phyloP scores from a whole-genome alignment of 2,329 filamentous ascomycete species.

The Colletotrichum limetticola region DNA sequence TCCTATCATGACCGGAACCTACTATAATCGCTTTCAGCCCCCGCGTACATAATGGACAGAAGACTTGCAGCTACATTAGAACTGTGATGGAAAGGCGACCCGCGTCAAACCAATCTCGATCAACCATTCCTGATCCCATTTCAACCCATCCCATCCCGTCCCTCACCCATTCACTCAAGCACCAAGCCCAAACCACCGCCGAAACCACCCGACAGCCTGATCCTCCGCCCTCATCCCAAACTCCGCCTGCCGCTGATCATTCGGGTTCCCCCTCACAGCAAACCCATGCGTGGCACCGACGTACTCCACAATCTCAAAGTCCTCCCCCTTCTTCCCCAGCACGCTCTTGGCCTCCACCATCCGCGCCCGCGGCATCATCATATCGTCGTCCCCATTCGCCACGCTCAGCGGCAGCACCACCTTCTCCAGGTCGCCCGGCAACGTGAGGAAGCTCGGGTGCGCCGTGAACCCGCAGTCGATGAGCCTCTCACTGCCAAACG shows the following conservation, averaged over 20 bases:
- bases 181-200: slow-evolving; percentile 34
- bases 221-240: slow-evolving; percentile 39
- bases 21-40: neutral
- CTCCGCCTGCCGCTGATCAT: slow-evolving; percentile 39
- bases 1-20: neutral
- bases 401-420: slow-evolving; percentile 57
- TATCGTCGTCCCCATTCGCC: slow-evolving; percentile 57
- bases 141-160: neutral
- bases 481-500: slow-evolving; percentile 48
- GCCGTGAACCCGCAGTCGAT: slow-evolving; percentile 63
- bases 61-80: no score
- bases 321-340: slow-evolving; percentile 44
- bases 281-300: slow-evolving; percentile 45
- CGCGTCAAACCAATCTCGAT: neutral
- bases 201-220: slow-evolving; percentile 44
- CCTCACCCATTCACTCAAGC: neutral
- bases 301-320: slow-evolving; percentile 41
- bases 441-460: slow-evolving; percentile 60
- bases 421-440: slow-evolving; percentile 60
- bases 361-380: slow-evolving; percentile 46
- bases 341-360: slow-evolving; percentile 47
- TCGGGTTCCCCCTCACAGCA: slow-evolving; percentile 40
- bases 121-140: neutral
- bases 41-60: neutral
- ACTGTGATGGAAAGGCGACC: neutral